A percentile compares a stretch with the other conserved stretches of the same genome.
These are phyloP conservation scores for Pulveroboletus sp. DNA, from an alignment of 768 basidiomycete species.

Conservation along the genomic window DNA sequence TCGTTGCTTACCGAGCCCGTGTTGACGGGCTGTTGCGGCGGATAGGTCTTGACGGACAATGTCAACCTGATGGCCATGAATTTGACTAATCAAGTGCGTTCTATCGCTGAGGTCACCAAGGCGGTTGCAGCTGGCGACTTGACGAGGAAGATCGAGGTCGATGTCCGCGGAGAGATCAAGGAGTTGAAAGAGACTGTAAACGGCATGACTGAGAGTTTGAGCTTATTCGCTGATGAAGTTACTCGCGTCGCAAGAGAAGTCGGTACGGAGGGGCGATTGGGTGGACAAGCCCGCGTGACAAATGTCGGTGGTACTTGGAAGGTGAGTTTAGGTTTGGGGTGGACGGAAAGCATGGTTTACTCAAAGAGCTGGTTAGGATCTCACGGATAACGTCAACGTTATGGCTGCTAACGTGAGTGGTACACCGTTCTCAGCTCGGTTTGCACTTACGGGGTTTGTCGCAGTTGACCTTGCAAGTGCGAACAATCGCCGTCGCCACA, in stretches of 20 bases:
- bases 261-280: slow-evolving; percentile 93
- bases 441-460: slow-evolving; percentile 4
- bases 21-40: slow-evolving; percentile 12
- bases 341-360: background rate
- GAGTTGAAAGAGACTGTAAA: slow-evolving; percentile 93
- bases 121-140: slow-evolving; percentile 93
- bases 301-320: slow-evolving; percentile 98
- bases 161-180: slow-evolving; percentile 89
- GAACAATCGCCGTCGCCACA: slow-evolving; percentile 90
- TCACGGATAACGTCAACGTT: slow-evolving; percentile 94
- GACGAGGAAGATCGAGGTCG: slow-evolving; percentile 89
- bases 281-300: slow-evolving; percentile 90
- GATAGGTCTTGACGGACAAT: slow-evolving; percentile 64
- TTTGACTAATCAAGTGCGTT: slow-evolving; percentile 87
- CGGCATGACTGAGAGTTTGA: slow-evolving; percentile 87
- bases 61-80: slow-evolving; percentile 92
- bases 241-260: slow-evolving; percentile 92
- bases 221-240: slow-evolving; percentile 81
- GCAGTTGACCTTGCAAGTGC: slow-evolving; percentile 88
- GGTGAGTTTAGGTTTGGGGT: slow-evolving; percentile 25
- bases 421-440: background rate
- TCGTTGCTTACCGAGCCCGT: background rate
- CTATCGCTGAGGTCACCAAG: slow-evolving; percentile 88
- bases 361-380: slow-evolving; percentile 44
- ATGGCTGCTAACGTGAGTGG: slow-evolving; percentile 86